A percentile compares a stretch with the other conserved stretches of the same genome.
Evolutionary conservation across 345 rosid genomes (phyloP).

Genomic region (Tarenaya hassleriana): DNA sequence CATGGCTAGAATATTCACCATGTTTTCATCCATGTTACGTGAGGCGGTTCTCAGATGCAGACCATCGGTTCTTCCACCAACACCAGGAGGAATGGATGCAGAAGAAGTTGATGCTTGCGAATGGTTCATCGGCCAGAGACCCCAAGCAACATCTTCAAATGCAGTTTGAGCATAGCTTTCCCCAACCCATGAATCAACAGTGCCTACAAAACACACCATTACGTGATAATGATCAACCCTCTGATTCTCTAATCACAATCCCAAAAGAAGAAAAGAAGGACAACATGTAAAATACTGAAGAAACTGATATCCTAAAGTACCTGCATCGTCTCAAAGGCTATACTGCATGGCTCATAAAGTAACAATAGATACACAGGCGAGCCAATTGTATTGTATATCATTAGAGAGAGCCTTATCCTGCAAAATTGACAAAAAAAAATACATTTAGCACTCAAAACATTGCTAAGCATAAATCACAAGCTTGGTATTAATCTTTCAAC

Average conservation of each 20-base stretch:
- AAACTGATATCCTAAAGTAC: slow-evolving; percentile 17
- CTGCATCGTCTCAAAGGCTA: slow-evolving; percentile 39
- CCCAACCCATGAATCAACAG: slow-evolving; percentile 86
- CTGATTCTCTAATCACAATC: slow-evolving; percentile 4
- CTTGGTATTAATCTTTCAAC: background rate
- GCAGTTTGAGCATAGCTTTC: slow-evolving; percentile 88
- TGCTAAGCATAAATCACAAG: slow-evolving; percentile 12
- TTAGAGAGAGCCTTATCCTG: slow-evolving; percentile 37
- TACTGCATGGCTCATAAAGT: slow-evolving; percentile 39
- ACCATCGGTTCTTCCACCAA: slow-evolving; percentile 48
- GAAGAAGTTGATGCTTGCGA: slow-evolving; percentile 65
- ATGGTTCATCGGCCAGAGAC: slow-evolving; percentile 80
- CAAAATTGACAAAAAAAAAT: slow-evolving; percentile 4
- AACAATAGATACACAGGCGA: slow-evolving; percentile 32
- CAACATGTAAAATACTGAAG: background rate
- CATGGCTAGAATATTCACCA: slow-evolving; percentile 82
- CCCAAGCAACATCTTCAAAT: slow-evolving; percentile 83
- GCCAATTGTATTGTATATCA: slow-evolving; percentile 31
- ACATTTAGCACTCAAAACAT: slow-evolving; percentile 8
- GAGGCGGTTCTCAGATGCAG: slow-evolving; percentile 56
- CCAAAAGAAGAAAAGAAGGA: slow-evolving; percentile 6
- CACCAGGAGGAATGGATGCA: slow-evolving; percentile 46
- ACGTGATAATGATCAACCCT: background rate
- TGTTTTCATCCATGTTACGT: slow-evolving; percentile 41
- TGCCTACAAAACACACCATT: slow-evolving; percentile 44